Base-by-base conservation (phyloP, 495 filamentous ascomycete genomes). In the Massariosphaeria phaeospora region DNA sequence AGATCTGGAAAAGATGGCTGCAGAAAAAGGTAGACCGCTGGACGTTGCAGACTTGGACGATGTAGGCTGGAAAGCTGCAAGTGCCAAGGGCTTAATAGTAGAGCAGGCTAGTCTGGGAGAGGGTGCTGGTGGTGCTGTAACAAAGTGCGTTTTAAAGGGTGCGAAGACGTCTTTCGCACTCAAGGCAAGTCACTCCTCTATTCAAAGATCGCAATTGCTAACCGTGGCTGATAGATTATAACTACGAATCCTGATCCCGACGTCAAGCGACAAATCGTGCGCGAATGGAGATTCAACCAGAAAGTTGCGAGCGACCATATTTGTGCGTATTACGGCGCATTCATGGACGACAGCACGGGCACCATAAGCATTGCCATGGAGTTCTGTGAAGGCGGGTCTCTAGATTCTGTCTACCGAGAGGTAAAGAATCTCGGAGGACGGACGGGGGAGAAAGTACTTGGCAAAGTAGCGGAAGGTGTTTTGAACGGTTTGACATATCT, bases 321-420 rank as follows among this genome's bases (percentile, higher is more conserved):
- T 62, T 97, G 94, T 70, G 83, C 84, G 54, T 98, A 98, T 70
- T 97, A 96, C 63, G 93, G 93, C 55, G 90, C 93, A 52, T 97
- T 96, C 63, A 86, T 89, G 70, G 91, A 97, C 66, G 85, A 93
- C 55, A 84, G 86, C 3, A 89, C 87, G 0, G 88, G 91, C 29
- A 97, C 93, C 15, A 97, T 98, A 52, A 91, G 86, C 38, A 98
- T 98, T 68, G 89, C 89, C 23, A 98, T 98, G 93, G 93, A 98
- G 67, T 96, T 95, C 66, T 98, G 93, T 68, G 93, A 97, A 69
- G 93, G 93, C 44, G 94, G 93, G 26, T 93, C 87, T 46, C 79
- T 98, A 27, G 88, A 98, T 70, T 89, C 85, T 64, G 89, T 98
- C 62, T 98, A 97, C 76, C 88, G 88, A 57, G 91, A 97, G 71